Base-by-base conservation (phyloP, 805 yeast genomes). In the Cyberlindnera japonica region DNA sequence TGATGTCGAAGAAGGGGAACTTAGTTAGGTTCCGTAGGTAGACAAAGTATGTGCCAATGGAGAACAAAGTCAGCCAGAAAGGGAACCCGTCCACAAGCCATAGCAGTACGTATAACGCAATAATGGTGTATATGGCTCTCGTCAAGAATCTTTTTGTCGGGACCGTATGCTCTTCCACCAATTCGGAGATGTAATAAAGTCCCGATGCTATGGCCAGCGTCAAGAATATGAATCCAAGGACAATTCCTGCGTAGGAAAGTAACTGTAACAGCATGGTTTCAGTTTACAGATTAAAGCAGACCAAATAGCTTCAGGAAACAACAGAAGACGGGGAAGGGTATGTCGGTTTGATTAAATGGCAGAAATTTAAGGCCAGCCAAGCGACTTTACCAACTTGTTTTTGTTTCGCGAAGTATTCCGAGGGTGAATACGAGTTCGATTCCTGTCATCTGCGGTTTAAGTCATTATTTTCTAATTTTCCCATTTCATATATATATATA, bases 131-230 rank as follows among this genome's bases (percentile, higher is more conserved):
- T 24, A 90, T 88, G 38, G 79, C 59, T 48, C 80, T 71, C 33
- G 69, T 71, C 27, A 93, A 67, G 40, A 88, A 69, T 43, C 87
- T 65, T 53, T 77, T 83, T 10, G 98, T 86, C 35, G 89, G 79
- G 48, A 85, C 93, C 0, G 95, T 75, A 60, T 93, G 91, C 55
- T 90, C 97, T 59, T 93, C 99, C 13, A 93, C 95, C 23, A 89
- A 65, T 59, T 93, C 99, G 8, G 95, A 85, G 27, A 91, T 69
- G 54, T 89, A 90, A 68, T 89, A 93, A 24, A 93, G 68, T 0
- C 96, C 98, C 2, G 95, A 85, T 0, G 98, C 97, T 44, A 84
- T 81, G 16, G 87, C 75, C 24, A 80, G 64, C 0, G 84, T 79
- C 38, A 79, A 67, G 41, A 77, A 72, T 2, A 75, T 52, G 50